Evolutionary conservation across 805 yeast genomes (phyloP), one percentile per base, ranked within the genome.

Genomic region (Torulaspora maleeae): DNA sequence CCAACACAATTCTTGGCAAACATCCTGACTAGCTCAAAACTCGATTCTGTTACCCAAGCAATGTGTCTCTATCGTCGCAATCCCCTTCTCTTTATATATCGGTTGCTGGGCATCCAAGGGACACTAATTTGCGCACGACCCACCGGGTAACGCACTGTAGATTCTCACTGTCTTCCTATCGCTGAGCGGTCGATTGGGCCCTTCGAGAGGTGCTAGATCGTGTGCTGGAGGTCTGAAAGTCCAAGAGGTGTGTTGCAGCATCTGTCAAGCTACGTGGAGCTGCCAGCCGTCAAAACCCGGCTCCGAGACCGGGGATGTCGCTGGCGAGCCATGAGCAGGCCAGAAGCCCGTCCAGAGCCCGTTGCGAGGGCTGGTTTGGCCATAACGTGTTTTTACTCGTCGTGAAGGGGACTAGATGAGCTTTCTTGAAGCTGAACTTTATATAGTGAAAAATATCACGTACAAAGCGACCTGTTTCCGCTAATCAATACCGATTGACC

Each of bases 1-100:
- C 45, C 36, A 24, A 33, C 37, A 20, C 47, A 47, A 24, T 36
- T 38, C 45, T 45, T 48, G 7, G 49, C 44, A 45, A 48, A 48
- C 51, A 48, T 48, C n/a, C n/a, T 48, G 17, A n/a, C 12, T 22
- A 22, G 10, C 25, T 22, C 25, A 6, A 22, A 2, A 22, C 25
- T 22, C 7, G 5, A 8, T 8, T 22, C 25, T 22, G 25, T 8
- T 2, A 7, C 9, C 5, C 7, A 2, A 4, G 10, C 25, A 22
- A 22, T 22, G 7, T 8, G 10, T 22, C 25, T 2, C 3, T 27
- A 6, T 5, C 3, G 11, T 27, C 5, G 15, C 30, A 9, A n/a
- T 8, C 10, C 20, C 12, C 20, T 15, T 16, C 20, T 19, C 35
- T 32, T 32, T 32, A 32, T 32, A 32, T 32, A 32, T 19, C 35